Conservation (phyloP, 805 yeast species). For the Starmerella roubikii region DNA sequence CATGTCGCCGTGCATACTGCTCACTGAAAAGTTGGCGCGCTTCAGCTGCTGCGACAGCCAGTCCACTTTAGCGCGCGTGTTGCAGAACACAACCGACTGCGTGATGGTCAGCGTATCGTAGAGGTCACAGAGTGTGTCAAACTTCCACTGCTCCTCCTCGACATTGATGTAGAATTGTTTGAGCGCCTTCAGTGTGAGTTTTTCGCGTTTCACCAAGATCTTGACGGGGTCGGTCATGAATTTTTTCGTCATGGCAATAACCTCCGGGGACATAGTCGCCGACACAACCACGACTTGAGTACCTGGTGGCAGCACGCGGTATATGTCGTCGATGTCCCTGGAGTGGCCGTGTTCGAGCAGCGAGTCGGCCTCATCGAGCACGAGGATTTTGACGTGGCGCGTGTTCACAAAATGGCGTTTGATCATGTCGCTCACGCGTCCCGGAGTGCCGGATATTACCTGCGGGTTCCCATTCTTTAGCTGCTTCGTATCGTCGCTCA, state of each 20-base stretch:
- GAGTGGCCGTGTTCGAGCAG: slow-evolving; percentile 84
- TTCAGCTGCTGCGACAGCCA: slow-evolving; percentile 71
- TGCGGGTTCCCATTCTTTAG: slow-evolving; percentile 69
- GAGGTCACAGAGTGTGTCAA: slow-evolving; percentile 84
- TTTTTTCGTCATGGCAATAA: slow-evolving; percentile 78
- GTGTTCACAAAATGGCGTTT: slow-evolving; percentile 65
- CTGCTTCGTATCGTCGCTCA: slow-evolving; percentile 60
- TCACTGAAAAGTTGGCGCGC: slow-evolving; percentile 75
- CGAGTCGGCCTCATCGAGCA: slow-evolving; percentile 96
- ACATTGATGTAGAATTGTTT: slow-evolving; percentile 84
- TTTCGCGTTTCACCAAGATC: slow-evolving; percentile 88
- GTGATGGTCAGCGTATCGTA: slow-evolving; percentile 92
- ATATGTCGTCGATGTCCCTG: slow-evolving; percentile 88
- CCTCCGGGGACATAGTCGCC: slow-evolving; percentile 89
- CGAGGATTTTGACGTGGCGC: slow-evolving; percentile 69
- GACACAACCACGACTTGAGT: slow-evolving; percentile 89
- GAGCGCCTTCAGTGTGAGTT: slow-evolving; percentile 85
- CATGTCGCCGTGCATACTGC: slow-evolving; percentile 95
- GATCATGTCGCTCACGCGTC: slow-evolving; percentile 84
- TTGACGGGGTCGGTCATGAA: slow-evolving; percentile 90
- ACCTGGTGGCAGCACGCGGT: slow-evolving; percentile 65
- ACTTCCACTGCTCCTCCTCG: slow-evolving; percentile 86
- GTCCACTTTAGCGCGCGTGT: slow-evolving; percentile 90
- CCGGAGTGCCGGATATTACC: slow-evolving; percentile 94
- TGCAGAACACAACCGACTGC: slow-evolving; percentile 96